phyloP scores from a whole-genome alignment of 139 green algal species.

The Chlorella sp. region DNA sequence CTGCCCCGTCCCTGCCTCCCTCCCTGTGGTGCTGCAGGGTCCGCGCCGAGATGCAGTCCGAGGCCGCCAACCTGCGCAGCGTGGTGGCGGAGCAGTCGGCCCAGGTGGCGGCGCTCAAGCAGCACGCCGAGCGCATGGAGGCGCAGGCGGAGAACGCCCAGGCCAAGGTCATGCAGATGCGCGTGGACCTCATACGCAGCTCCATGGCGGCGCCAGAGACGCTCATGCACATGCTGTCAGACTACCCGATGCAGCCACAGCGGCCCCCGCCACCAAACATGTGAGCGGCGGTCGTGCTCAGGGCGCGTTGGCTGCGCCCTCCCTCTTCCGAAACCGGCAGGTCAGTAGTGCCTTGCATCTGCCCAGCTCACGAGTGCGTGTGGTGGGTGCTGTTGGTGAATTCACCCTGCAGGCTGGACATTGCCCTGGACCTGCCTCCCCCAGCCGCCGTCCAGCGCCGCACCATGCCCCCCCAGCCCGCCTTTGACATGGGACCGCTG shows the following conservation, averaged over 20 bases:
- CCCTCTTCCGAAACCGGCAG: too few species aligned
- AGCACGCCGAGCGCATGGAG: constrained; percentile 28
- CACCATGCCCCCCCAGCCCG: not conserved
- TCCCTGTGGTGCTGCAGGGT: too few species aligned
- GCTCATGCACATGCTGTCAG: constrained; percentile 22
- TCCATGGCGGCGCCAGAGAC: constrained; percentile 18
- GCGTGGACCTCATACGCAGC: constrained; percentile 24
- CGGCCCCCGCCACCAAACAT: constrained; percentile 3
- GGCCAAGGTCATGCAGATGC: constrained; percentile 20
- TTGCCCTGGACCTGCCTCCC: constrained; percentile 31
- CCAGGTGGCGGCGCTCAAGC: constrained; percentile 28
- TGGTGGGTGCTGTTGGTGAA: too few species aligned
- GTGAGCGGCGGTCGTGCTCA: too few species aligned
- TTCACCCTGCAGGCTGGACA: constrained; percentile 28
- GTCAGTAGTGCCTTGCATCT: too few species aligned
- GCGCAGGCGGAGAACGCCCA: constrained; percentile 16
- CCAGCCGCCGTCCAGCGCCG: constrained; percentile 19
- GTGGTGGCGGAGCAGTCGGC: constrained; percentile 24
- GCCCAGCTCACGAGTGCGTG: too few species aligned
- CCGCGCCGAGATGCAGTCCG: constrained; percentile 13
- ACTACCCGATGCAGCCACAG: constrained; percentile 13
- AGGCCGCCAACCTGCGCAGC: constrained; percentile 23
- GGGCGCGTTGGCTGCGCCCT: too few species aligned
- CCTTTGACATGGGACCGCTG: constrained; percentile 33
- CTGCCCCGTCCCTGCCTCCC: too few species aligned